Evolutionary conservation across 1,284 basidiomycete species (phyloP).

Genomic region (Microbotryomycetes sp.): DNA sequence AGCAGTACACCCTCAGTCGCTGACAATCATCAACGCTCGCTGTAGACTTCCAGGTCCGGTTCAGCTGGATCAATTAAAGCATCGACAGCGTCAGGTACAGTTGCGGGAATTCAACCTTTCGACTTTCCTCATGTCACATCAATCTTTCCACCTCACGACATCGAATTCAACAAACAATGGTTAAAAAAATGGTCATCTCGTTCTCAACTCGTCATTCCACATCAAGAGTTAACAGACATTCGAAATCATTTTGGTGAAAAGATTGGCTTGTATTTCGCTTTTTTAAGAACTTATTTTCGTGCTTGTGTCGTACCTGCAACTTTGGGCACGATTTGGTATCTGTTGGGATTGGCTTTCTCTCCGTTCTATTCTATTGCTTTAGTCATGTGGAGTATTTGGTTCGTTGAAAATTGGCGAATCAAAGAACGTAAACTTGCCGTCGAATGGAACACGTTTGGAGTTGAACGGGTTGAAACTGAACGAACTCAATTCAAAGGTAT

Average conservation of each 20-base stretch:
- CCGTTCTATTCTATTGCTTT: conserved; percentile 69
- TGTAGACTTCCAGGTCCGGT: conserved; percentile 2
- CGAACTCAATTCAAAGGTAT: conserved; percentile 56
- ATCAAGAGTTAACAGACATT: conserved; percentile 54
- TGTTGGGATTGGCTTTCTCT: conserved; percentile 56
- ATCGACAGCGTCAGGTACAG: conserved; percentile 11
- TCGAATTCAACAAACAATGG: conserved; percentile 68
- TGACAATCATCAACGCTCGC: neutral
- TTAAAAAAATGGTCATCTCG: conserved; percentile 58
- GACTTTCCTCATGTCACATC: conserved; percentile 69
- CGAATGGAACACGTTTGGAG: conserved; percentile 69
- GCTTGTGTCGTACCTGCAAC: conserved; percentile 39
- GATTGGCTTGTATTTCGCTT: conserved; percentile 85
- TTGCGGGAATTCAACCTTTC: conserved; percentile 17
- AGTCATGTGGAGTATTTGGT: conserved; percentile 71
- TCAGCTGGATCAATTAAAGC: conserved; percentile 17
- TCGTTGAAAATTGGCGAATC: conserved; percentile 83
- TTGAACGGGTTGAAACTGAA: conserved; percentile 67
- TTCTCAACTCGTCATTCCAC: conserved; percentile 50
- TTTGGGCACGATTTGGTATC: conserved; percentile 48
- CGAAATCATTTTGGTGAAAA: conserved; percentile 73
- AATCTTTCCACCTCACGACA: conserved; percentile 76
- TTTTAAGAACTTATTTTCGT: conserved; percentile 68
- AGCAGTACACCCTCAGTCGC: conserved; percentile 37
- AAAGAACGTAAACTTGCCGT: conserved; percentile 71